These are phyloP conservation scores for Cryptococcus maquisensis DNA, from an alignment of 1,284 basidiomycete genomes.

Conservation along the genomic window DNA sequence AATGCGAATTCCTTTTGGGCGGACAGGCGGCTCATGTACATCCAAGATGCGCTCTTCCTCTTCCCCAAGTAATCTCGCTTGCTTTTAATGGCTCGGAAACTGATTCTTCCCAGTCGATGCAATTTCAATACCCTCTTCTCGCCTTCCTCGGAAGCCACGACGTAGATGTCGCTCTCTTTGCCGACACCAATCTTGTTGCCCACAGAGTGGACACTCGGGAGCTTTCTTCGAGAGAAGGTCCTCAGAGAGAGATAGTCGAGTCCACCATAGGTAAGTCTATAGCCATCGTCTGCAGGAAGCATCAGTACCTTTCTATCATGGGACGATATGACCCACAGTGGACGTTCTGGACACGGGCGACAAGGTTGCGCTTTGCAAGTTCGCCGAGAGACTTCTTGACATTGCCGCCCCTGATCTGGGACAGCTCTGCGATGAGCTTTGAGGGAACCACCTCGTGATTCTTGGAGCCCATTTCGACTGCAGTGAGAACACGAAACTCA, in stretches of 20 bases:
- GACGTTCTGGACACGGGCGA: constrained; percentile 83
- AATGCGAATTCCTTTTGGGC: constrained; percentile 98
- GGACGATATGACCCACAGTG: constrained; percentile 62
- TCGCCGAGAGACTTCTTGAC: constrained; percentile 89
- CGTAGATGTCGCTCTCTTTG: constrained; percentile 96
- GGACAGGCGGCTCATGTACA: constrained; percentile 97
- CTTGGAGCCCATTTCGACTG: constrained; percentile 95
- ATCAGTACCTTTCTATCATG: neutral
- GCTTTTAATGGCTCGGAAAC: constrained; percentile 93
- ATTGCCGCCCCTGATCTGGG: constrained; percentile 81
- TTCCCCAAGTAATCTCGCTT: constrained; percentile 97
- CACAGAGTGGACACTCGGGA: constrained; percentile 67
- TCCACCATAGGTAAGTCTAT: constrained; percentile 93
- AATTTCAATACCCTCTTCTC: constrained; percentile 86
- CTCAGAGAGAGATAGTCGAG: constrained; percentile 95
- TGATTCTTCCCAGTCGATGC: constrained; percentile 88
- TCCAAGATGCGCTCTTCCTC: constrained; percentile 94
- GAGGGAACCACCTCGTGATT: constrained; percentile 96
- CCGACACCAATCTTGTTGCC: constrained; percentile 98
- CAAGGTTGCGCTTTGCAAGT: constrained; percentile 84
- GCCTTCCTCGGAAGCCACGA: constrained; percentile 79
- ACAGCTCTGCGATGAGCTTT: constrained; percentile 81
- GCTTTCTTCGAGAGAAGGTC: constrained; percentile 82
- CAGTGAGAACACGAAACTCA: constrained; percentile 90
- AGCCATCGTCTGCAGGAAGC: constrained; percentile 80